Evolutionary conservation across 2,329 filamentous ascomycete genomes (phyloP).

Genomic region (Eutypella sp.): DNA sequence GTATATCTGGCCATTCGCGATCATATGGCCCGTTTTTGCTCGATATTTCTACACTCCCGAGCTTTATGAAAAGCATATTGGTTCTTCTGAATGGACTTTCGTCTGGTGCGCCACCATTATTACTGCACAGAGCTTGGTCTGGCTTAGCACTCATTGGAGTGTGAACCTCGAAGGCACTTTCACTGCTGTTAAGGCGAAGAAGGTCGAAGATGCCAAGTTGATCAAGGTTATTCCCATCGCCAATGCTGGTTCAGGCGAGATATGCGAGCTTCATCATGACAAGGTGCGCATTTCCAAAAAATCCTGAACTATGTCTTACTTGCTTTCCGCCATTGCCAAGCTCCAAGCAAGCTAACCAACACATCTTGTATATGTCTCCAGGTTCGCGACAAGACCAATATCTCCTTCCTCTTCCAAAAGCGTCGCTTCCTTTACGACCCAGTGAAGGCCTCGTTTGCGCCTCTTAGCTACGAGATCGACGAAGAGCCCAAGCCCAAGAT

Average conservation of each 20-base stretch:
- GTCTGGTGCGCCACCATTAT: conserved; percentile 87
- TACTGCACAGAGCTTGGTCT: conserved; percentile 80
- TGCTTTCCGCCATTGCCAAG: conserved; percentile 1
- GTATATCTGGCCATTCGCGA: conserved; percentile 89
- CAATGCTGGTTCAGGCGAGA: conserved; percentile 85
- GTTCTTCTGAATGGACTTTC: conserved; percentile 96
- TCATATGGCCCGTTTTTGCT: conserved; percentile 89
- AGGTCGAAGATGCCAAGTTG: conserved; percentile 68
- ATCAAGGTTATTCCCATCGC: conserved; percentile 90
- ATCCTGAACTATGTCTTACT: neutral
- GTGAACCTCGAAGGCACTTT: conserved; percentile 80
- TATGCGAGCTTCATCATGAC: conserved; percentile 76
- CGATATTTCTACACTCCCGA: conserved; percentile 78
- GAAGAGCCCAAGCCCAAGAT: conserved; percentile 76
- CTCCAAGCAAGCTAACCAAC: neutral
- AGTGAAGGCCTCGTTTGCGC: conserved; percentile 69
- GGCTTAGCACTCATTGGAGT: conserved; percentile 97
- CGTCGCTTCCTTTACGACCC: conserved; percentile 84
- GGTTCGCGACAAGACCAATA: conserved; percentile 67
- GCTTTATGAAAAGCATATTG: conserved; percentile 85
- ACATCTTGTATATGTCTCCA: conserved; percentile 25
- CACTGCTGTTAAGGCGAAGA: conserved; percentile 66
- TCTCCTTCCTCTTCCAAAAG: conserved; percentile 97
- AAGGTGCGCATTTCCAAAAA: conserved; percentile 39
- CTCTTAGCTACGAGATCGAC: conserved; percentile 80